Conservation (phyloP, 306 rosid genomes). For the Sicyos baderoa region DNA sequence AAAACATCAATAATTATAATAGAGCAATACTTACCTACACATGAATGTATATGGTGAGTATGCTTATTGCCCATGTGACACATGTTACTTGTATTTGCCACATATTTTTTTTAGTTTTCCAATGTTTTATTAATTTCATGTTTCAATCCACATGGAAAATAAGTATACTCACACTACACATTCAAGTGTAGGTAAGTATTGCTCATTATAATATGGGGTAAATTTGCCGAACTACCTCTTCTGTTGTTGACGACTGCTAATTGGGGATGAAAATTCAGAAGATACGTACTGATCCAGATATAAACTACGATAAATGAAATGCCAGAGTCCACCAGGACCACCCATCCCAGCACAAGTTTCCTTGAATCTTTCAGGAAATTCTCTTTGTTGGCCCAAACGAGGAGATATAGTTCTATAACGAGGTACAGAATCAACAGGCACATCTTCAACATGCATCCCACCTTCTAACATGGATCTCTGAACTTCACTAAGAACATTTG, state of each 20-base stretch:
- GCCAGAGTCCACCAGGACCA: constrained; percentile 87
- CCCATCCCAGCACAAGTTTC: constrained; percentile 50
- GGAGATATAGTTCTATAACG: constrained; percentile 43
- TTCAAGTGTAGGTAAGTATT: too few species aligned
- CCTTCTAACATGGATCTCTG: constrained; percentile 84
- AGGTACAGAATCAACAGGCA: constrained; percentile 58
- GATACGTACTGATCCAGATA: constrained; percentile 85
- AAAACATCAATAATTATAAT: neutral
- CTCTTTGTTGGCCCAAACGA: constrained; percentile 52
- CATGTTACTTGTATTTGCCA: too few species aligned
- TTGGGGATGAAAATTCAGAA: constrained; percentile 76
- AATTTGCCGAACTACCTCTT: constrained; percentile 46
- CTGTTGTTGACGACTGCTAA: constrained; percentile 60
- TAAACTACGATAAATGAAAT: constrained; percentile 87
- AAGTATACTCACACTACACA: too few species aligned
- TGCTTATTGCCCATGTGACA: too few species aligned
- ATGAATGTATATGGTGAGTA: too few species aligned
- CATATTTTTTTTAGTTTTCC: too few species aligned
- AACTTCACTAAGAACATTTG: constrained; percentile 73
- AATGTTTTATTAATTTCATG: too few species aligned
- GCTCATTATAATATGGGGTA: too few species aligned
- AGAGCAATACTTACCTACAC: too few species aligned
- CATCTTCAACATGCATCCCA: constrained; percentile 81
- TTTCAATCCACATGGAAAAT: too few species aligned
- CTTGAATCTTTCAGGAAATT: constrained; percentile 53